Evolutionary conservation across 345 rosid genomes (phyloP).

Genomic region (Eucalyptus tenuipes): DNA sequence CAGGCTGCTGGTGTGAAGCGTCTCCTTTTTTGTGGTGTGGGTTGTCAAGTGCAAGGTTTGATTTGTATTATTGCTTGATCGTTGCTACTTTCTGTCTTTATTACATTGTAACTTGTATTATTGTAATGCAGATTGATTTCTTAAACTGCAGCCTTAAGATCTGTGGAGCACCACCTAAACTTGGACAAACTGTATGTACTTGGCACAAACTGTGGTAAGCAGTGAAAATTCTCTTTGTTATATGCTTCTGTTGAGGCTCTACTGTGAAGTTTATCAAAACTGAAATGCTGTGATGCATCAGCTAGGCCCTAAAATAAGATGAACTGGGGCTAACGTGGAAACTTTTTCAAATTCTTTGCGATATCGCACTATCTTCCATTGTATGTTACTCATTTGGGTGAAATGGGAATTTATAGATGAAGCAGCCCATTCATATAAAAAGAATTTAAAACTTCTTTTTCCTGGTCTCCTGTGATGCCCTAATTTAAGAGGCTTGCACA

Average conservation of each 20-base stretch:
- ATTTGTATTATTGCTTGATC: background rate
- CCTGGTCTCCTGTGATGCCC: background rate
- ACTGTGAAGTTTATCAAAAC: background rate
- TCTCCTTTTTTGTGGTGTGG: conserved; percentile 95
- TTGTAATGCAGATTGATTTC: conserved; percentile 91
- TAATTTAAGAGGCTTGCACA: background rate
- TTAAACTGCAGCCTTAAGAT: conserved; percentile 90
- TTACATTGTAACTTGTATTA: conserved; percentile 44
- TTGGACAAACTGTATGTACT: conserved; percentile 90
- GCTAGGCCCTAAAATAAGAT: background rate
- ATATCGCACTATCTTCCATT: background rate
- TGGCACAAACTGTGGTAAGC: conserved; percentile 94
- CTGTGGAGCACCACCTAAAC: conserved; percentile 77
- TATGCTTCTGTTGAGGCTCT: background rate
- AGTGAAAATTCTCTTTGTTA: background rate
- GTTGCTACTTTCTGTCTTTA: background rate
- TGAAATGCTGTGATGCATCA: background rate
- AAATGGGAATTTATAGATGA: background rate
- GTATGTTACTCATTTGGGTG: background rate
- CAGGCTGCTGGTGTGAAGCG: conserved; percentile 94
- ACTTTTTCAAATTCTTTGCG: background rate
- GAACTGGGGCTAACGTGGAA: background rate
- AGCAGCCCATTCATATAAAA: background rate
- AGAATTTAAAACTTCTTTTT: background rate
- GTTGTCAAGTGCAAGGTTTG: conserved; percentile 96